Evolutionary conservation across 805 yeast genomes (phyloP), one percentile per base, ranked within the genome.

Genomic region (Metschnikowia noctiluminum): DNA sequence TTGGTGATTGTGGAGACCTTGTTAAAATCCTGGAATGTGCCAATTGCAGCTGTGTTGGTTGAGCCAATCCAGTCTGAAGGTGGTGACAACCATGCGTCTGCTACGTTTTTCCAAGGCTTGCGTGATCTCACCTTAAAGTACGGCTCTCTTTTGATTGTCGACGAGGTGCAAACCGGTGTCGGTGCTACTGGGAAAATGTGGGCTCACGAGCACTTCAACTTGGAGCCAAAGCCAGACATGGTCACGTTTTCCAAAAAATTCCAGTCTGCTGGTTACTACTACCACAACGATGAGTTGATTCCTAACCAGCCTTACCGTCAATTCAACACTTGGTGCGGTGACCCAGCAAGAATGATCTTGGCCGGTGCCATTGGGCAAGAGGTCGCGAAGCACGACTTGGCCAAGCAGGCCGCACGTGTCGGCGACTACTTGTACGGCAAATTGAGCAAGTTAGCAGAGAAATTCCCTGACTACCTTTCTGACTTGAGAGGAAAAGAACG

Each of bases 271-370:
- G 96, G 96, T 51, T 88, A 82, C 78, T 87, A 78, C 78, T 88
- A 82, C 82, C 82, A 80, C 60, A 81, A 84, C 70, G 82, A 86
- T 42, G 84, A 82, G 60, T 70, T 87, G 51, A 76, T 84, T 58
- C 96, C 96, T 62, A 76, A 81, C 68, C 67, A 70, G 62, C 82
- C 95, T n/a, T 87, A 85, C 78, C 82, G 96, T 68, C 95, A 88
- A 76, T 87, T 87, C 80, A 87, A 87, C 82, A 87, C 96, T 50
- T 87, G 96, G 96, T 86, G 92, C 72, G 96, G 96, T 61, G 96
- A 87, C 71, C 91, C 95, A 66, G 85, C 90, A 51, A 82, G 84
- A 70, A 78, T 86, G 65, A 73, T 87, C 60, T 75, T 89, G 60
- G 87, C 91, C 48, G 83, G 85, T 62, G 82, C 88, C 56, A 85